Conservation (phyloP, 768 basidiomycete species). For the Pisolithus tinctorius region DNA sequence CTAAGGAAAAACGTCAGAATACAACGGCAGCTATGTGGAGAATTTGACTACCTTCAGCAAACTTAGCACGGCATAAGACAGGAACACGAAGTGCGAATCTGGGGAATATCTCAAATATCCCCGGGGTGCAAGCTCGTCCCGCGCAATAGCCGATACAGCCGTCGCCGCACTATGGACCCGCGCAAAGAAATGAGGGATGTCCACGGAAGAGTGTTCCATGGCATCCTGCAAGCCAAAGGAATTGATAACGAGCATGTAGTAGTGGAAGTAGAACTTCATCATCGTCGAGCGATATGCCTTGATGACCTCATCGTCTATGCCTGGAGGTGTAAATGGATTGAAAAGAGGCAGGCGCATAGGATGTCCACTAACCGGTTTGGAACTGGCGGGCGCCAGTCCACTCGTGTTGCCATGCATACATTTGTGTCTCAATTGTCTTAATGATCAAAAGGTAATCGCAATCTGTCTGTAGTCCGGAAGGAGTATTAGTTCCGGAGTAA, state of each 20-base stretch:
- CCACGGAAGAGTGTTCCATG: slow-evolving; percentile 65
- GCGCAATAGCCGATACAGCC: slow-evolving; percentile 62
- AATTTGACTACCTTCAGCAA: slow-evolving; percentile 68
- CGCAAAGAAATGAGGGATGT: slow-evolving; percentile 81
- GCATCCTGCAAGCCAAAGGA: slow-evolving; percentile 97
- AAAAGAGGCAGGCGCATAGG: background rate
- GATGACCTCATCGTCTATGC: slow-evolving; percentile 20
- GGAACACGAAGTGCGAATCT: slow-evolving; percentile 87
- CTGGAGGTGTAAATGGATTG: background rate
- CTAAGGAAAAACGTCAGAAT: slow-evolving; percentile 33
- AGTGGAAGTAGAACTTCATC: slow-evolving; percentile 75
- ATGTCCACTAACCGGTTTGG: background rate
- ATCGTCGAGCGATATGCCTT: slow-evolving; percentile 21
- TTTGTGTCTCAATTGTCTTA: slow-evolving; percentile 78
- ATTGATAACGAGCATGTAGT: slow-evolving; percentile 82
- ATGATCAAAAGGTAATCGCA: slow-evolving; percentile 82
- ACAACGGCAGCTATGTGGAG: background rate
- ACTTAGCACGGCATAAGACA: slow-evolving; percentile 88
- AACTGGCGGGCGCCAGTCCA: slow-evolving; percentile 27
- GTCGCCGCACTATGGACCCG: slow-evolving; percentile 70
- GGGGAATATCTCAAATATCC: slow-evolving; percentile 80
- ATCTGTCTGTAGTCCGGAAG: slow-evolving; percentile 77
- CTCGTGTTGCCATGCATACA: slow-evolving; percentile 56
- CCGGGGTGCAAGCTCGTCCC: slow-evolving; percentile 70
- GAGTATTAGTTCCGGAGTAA: slow-evolving; percentile 72